Evolutionary conservation across 345 rosid genomes (phyloP), one percentile per base, ranked within the genome.

Genomic region (Bruguiera parviflora): DNA sequence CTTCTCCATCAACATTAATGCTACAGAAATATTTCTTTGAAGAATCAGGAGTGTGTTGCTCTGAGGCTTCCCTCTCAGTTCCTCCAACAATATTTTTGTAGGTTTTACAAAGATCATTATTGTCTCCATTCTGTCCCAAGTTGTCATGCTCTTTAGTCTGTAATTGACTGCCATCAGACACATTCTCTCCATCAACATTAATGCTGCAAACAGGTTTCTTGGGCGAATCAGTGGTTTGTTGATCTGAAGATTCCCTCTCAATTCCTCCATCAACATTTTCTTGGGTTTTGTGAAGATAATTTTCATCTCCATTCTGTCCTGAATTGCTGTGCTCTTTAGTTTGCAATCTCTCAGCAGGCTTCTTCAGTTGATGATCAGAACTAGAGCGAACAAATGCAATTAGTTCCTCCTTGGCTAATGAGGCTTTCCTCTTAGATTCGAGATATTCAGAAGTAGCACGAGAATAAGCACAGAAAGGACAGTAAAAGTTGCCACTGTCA

Each of bases 391-490:
- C 21, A 76, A 81, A 82, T 33, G 71, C 67, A 69, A 69, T 65
- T 25, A 87, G 67, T 58, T 79, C 64, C 71, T 81, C 82, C 80
- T 79, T 79, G 25, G 83, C 83, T 53, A 8, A 66, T 63, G 80
- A 64, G 55, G 75, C 75, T 32, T 57, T 70, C 56, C 69, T 73
- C 81, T 79, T 82, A 53, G 81, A 78, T 75, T 79, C 77, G 35
- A 77, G 71, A 66, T 80, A 83, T 37, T 82, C 71, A n/a, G 85
- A 79, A 63, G 81, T 75, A 11, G 84, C 78, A 57, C 29, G 63
- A 52, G 85, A 74, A 82, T 77, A 83, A 46, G 82, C 75, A 76
- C 94, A 89, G 71, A 82, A 85, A 19, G 88, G 88, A 61, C 91
- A 89, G 69, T 62, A 70, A 67, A 83, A 86, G 11, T 73, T 70